A percentile compares a stretch with the other conserved stretches of the same genome.
Evolutionary conservation across 2,329 filamentous ascomycete genomes (phyloP).

Genomic region (Ceratocystis lukuohia): DNA sequence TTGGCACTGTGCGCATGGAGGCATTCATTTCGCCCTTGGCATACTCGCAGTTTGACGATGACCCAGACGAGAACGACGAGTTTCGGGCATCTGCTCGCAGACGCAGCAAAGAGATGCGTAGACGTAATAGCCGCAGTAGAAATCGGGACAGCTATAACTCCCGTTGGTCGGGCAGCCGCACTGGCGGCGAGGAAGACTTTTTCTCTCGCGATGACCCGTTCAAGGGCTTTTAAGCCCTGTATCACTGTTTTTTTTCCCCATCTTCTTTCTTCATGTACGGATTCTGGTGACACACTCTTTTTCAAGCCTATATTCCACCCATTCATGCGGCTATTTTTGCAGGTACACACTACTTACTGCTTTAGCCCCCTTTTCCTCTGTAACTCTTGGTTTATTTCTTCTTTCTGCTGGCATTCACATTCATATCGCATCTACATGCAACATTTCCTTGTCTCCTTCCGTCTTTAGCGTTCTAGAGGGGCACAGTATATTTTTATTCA

Average conservation of each 20-base stretch:
- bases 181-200: slow-evolving; percentile 41
- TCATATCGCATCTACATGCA: background rate
- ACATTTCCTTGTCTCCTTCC: background rate
- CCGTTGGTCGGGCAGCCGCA: slow-evolving; percentile 23
- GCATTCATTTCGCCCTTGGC: slow-evolving; percentile 68
- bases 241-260: no score
- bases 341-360: background rate
- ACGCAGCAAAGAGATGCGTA: slow-evolving; percentile 42
- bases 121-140: slow-evolving; percentile 40
- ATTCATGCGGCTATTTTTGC: background rate
- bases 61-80: slow-evolving; percentile 38
- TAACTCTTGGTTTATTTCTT: background rate
- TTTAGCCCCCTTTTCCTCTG: background rate
- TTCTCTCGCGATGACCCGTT: slow-evolving; percentile 46
- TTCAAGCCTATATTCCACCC: background rate
- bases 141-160: slow-evolving; percentile 40
- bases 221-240: slow-evolving; percentile 37
- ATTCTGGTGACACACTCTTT: background rate
- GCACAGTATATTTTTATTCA: no score
- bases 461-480: background rate
- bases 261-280: no score
- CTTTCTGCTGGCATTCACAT: background rate
- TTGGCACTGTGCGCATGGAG: slow-evolving; percentile 91
- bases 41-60: slow-evolving; percentile 35
- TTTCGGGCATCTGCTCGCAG: slow-evolving; percentile 35